Evolutionary conservation across 1,284 basidiomycete genomes (phyloP).

Genomic region (Rhodotorula sp.): DNA sequence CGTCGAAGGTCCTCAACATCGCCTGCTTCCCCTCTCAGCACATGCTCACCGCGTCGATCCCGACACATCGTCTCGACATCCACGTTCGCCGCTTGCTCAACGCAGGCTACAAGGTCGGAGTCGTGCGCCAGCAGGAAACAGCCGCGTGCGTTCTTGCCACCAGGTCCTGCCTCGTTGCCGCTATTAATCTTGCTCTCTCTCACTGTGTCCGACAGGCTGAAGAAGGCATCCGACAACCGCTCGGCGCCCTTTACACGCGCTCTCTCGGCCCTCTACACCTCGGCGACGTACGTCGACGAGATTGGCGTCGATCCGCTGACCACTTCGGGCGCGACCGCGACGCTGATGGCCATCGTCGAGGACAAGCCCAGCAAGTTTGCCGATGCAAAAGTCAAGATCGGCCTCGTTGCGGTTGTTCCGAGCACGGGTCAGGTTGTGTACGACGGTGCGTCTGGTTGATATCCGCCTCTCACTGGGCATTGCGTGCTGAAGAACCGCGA

Average conservation of each 20-base stretch:
- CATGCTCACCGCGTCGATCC: constrained; percentile 38
- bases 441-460: constrained; percentile 63
- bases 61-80: constrained; percentile 63
- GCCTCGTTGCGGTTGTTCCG: constrained; percentile 76
- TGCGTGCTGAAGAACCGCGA: constrained; percentile 10
- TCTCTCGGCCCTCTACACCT: constrained; percentile 39
- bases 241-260: constrained; percentile 77
- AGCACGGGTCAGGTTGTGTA: constrained; percentile 88
- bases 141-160: constrained; percentile 60
- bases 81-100: constrained; percentile 90
- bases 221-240: constrained; percentile 81
- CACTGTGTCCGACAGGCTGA: constrained; percentile 57
- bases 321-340: constrained; percentile 32
- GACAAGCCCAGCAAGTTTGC: constrained; percentile 59
- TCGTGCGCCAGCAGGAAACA: constrained; percentile 90
- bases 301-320: constrained; percentile 59
- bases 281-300: constrained; percentile 68
- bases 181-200: background rate
- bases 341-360: constrained; percentile 64
- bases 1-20: constrained; percentile 38
- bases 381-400: constrained; percentile 66
- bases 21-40: constrained; percentile 36
- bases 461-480: background rate
- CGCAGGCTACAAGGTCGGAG: constrained; percentile 84
- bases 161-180: background rate